Percentiles rank a stretch among this genome's conserved stretches.
Evolutionary conservation across 768 basidiomycete genomes (phyloP).

Genomic region (Calocera cornea): DNA sequence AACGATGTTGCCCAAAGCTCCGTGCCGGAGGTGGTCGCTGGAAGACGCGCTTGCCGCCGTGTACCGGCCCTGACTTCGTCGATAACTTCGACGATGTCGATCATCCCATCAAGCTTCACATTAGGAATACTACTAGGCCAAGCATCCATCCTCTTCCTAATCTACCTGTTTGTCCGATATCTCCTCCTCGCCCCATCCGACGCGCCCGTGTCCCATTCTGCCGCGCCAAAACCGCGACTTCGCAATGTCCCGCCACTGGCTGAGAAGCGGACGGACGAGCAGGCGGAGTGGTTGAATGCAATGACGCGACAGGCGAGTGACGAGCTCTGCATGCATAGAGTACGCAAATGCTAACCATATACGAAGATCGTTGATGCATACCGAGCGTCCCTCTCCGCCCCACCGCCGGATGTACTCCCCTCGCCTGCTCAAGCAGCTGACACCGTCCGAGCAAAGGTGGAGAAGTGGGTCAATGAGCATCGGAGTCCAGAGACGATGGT

Average conservation of each 20-base stretch:
- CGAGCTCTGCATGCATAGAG: background rate
- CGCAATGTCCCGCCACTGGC: conserved; percentile 28
- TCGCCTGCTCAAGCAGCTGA: conserved; percentile 69
- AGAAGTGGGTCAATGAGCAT: conserved; percentile 66
- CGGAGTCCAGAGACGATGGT: conserved; percentile 60
- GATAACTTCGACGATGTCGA: conserved; percentile 33
- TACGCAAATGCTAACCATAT: conserved; percentile 1
- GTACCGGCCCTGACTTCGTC: background rate
- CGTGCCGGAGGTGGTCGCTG: no score
- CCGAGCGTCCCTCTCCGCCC: conserved; percentile 29
- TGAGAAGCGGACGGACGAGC: conserved; percentile 40
- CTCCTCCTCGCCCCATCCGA: conserved; percentile 54
- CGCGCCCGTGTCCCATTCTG: conserved; percentile 20
- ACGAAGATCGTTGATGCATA: conserved; percentile 58
- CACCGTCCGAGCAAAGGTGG: conserved; percentile 61
- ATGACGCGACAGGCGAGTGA: conserved; percentile 61
- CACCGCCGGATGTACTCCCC: conserved; percentile 55
- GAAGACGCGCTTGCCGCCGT: no score
- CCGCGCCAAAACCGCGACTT: conserved; percentile 6
- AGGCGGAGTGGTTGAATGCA: conserved; percentile 83
- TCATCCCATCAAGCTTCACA: conserved; percentile 79
- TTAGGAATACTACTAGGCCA: conserved; percentile 91
- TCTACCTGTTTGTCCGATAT: conserved; percentile 77
- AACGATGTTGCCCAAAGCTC: no score
- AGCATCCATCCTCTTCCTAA: conserved; percentile 66